phyloP scores from a whole-genome alignment of 352 stramenopile species.

The Pythium rhizo-oryzae region DNA sequence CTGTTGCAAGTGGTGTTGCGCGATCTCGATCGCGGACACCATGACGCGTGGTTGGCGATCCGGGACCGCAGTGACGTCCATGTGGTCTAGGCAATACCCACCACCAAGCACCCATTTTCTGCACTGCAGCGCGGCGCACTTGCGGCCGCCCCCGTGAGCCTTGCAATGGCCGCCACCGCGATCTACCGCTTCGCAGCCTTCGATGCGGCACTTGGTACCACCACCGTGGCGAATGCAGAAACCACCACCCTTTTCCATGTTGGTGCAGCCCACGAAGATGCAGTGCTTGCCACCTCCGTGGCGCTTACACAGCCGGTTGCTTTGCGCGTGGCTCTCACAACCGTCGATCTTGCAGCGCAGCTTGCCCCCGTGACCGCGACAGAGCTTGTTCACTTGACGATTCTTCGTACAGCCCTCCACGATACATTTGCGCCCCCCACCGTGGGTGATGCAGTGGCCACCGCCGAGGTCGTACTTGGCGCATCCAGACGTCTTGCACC shows the following conservation, averaged over 20 bases:
- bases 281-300: constrained; percentile 81
- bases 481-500: constrained; percentile 79
- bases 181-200: constrained; percentile 68
- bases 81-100: constrained; percentile 70
- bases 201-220: constrained; percentile 70
- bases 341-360: constrained; percentile 75
- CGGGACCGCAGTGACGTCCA: constrained; percentile 39
- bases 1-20: constrained; percentile 19
- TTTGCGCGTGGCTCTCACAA: constrained; percentile 81
- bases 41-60: constrained; percentile 25
- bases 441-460: constrained; percentile 86
- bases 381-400: constrained; percentile 85
- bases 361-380: constrained; percentile 80
- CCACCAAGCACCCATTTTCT: constrained; percentile 83
- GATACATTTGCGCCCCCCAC: constrained; percentile 81
- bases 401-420: constrained; percentile 87
- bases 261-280: constrained; percentile 70
- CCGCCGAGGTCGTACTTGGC: constrained; percentile 82
- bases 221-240: constrained; percentile 86
- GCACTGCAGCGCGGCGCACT: constrained; percentile 69
- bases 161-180: constrained; percentile 86
- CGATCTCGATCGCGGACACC: constrained; percentile 35
- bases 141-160: constrained; percentile 81
- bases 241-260: constrained; percentile 86
- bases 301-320: constrained; percentile 82